Base-by-base conservation (phyloP, 2,329 filamentous ascomycete genomes). In the Fusarium sp. region DNA sequence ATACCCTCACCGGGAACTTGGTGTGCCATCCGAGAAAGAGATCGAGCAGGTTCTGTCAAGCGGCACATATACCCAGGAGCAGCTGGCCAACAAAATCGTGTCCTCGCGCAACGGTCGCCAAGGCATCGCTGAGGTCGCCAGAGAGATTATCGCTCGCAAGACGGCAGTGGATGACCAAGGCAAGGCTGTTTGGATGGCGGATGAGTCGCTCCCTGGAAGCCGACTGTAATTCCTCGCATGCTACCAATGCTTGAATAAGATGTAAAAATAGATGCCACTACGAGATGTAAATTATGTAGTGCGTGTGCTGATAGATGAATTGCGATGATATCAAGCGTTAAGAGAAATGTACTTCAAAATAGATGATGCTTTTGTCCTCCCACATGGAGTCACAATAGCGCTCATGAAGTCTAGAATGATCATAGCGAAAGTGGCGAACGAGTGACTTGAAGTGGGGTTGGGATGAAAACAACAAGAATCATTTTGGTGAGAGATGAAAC, bases 1-100 rank as follows among this genome's bases (percentile, higher is more conserved):
- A 66, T 98, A 98, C 82, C 96, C 95, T 2, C 89, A 94, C 81
- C 82, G 83, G 18, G 47, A 56, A n/a, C 90, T 95, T 35, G 92
- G 92, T 9, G 85, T 98, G 68, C 96, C 96, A 9, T 88, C 86
- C 4, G 95, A 98, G 83, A 75, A 77, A 43, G 88, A 93, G 58
- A 84, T 93, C 19, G 79, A 84, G 79, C 64, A 77, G 15, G 60
- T 87, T 44, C 84, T 91, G 23, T 75, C 73, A 28, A 74, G 80
- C 32, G 84, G 81, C 63, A 75, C 66, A 30, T 81, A 80, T 78
- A 85, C 83, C n/a, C 82, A 85, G 11, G 83, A 87, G 69, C 86
- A 93, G 81, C 88, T 95, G 67, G 82, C 93, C 38, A 84, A 88
- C 25, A 86, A 90, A 74, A 89, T 97, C 46, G 81, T 94, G 42